Base-by-base conservation (phyloP, 768 basidiomycete species). In the Pisolithus microcarpus region DNA sequence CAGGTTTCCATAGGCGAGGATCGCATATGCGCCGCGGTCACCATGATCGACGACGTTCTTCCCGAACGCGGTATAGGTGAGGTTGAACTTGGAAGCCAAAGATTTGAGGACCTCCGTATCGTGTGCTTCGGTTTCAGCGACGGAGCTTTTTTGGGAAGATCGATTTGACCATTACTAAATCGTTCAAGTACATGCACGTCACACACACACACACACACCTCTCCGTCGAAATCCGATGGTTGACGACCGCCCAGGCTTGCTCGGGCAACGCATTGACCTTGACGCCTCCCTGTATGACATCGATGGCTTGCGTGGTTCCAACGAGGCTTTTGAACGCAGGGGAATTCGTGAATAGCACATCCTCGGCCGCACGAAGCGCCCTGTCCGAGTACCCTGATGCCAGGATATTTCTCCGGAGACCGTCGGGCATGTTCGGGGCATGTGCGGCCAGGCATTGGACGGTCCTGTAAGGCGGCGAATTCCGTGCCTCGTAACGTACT, bases 191-290 rank as follows among this genome's bases (percentile, higher is more conserved):
- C 4, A 13, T 3, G 30, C 19, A 13, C 10, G 11, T 13, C 11
- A 11, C 34, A 23, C 21, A 11, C 34, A n/a, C n/a, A n/a, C n/a
- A n/a, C n/a, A 46, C 72, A 31, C 28, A 75, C 82, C 80, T 84
- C 48, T 75, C 71, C 5, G 77, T 77, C 5, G 82, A 74, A 48
- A 89, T 79, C 6, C 87, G 81, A 58, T 86, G 85, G 60, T 90
- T 87, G 26, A 89, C 75, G 23, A 88, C 64, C 1, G 82, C 85
- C 63, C 72, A 81, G 0, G 79, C 84, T 51, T 69, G 72, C 65
- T 91, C 89, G 0, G 90, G 90, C 23, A 93, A 75, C 21, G 89
- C 87, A 59, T 91, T 91, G 26, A 75, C 73, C 66, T 90, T 89
- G 28, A 83, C 78, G 8, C 82, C 84, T 19, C 81, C 81, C 19